Conservation (phyloP, 2,329 filamentous ascomycete species). For the Aspergillus ustus region DNA sequence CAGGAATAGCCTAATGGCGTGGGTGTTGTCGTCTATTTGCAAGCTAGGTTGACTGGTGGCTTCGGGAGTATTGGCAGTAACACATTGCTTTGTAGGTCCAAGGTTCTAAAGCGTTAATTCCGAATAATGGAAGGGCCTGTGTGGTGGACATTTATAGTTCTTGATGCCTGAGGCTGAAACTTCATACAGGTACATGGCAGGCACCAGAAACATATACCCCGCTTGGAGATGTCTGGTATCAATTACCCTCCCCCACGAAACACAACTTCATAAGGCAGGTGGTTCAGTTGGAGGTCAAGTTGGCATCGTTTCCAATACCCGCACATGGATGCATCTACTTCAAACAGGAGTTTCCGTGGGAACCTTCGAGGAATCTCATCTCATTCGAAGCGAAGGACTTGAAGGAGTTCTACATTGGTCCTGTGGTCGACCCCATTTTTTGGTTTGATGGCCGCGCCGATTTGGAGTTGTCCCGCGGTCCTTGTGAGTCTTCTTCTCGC, state of each 20-base stretch:
- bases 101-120: too few relatives aligned
- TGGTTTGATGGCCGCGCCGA: slow-evolving; percentile 1
- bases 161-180: too few relatives aligned
- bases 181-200: too few relatives aligned
- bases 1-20: too few relatives aligned
- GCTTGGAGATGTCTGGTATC: slow-evolving; percentile 8
- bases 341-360: background rate
- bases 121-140: too few relatives aligned
- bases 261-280: slow-evolving; percentile 5
- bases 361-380: background rate
- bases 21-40: too few relatives aligned
- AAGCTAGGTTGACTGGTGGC: too few relatives aligned
- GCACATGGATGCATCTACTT: slow-evolving; percentile 3
- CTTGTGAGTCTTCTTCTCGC: slow-evolving; percentile 1
- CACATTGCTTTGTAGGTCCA: too few relatives aligned
- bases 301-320: background rate
- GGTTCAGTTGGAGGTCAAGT: slow-evolving; percentile 1
- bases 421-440: slow-evolving; percentile 1
- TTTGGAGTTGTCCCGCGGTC: background rate
- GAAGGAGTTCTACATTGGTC: slow-evolving; percentile 5
- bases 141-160: too few relatives aligned
- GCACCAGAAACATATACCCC: too few relatives aligned
- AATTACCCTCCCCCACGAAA: background rate
- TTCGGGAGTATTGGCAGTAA: too few relatives aligned
- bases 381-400: background rate